phyloP scores from a whole-genome alignment of 2,329 filamentous ascomycete species.

The Talaromyces sp. region DNA sequence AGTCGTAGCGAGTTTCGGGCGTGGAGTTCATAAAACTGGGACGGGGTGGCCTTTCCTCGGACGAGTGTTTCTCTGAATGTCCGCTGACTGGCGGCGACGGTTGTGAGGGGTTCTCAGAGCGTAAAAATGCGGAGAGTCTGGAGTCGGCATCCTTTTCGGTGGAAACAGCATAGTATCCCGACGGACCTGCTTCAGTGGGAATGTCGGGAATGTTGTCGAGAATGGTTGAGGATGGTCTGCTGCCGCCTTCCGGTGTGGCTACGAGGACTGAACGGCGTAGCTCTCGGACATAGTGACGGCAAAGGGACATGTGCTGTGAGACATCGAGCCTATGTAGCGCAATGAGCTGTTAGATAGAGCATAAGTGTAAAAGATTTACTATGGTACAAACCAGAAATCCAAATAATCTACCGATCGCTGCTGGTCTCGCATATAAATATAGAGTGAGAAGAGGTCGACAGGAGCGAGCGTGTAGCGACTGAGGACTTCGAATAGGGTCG shows the following conservation, averaged over 20 bases:
- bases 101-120: slow-evolving; percentile 50
- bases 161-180: slow-evolving; percentile 57
- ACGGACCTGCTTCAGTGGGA: slow-evolving; percentile 47
- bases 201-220: slow-evolving; percentile 68
- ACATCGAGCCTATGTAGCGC: slow-evolving; percentile 81
- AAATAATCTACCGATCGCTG: slow-evolving; percentile 96
- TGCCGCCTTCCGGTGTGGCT: slow-evolving; percentile 76
- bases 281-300: slow-evolving; percentile 91
- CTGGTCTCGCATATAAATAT: slow-evolving; percentile 99
- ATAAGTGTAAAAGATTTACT: background rate
- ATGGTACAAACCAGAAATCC: slow-evolving; percentile 79
- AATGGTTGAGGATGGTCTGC: slow-evolving; percentile 78
- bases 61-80: slow-evolving; percentile 44
- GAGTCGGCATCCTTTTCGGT: slow-evolving; percentile 79
- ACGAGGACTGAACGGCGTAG: slow-evolving; percentile 88
- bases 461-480: slow-evolving; percentile 91
- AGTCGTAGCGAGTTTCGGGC: slow-evolving; percentile 64
- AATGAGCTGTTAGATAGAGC: slow-evolving; percentile 18
- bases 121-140: slow-evolving; percentile 84
- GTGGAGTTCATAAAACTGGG: slow-evolving; percentile 62
- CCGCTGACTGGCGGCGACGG: slow-evolving; percentile 55
- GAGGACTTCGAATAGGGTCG: slow-evolving; percentile 92
- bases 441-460: slow-evolving; percentile 96
- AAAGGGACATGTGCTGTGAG: slow-evolving; percentile 96
- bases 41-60: slow-evolving; percentile 49